Conservation (phyloP, 306 rosid genomes). For the Glycine tomentella region DNA sequence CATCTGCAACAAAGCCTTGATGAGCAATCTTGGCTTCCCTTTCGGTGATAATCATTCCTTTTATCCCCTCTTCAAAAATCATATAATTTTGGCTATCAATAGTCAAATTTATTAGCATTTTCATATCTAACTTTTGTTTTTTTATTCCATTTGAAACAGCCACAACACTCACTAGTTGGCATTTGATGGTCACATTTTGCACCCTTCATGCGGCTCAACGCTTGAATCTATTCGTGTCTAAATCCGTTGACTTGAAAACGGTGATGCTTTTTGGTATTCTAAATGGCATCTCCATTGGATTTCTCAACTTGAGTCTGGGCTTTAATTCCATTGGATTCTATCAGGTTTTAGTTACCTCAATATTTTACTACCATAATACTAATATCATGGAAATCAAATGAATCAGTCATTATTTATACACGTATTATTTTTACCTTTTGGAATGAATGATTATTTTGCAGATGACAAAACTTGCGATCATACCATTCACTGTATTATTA, state of each 20-base stretch:
- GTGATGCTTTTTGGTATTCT: conserved; percentile 88
- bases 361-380: too few species aligned
- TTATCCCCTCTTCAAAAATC: too few species aligned
- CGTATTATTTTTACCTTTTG: conserved; percentile 4
- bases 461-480: conserved; percentile 99
- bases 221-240: conserved; percentile 74
- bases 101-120: neutral
- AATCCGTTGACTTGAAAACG: conserved; percentile 82
- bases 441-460: conserved; percentile 44
- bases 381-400: too few species aligned
- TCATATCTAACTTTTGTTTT: neutral
- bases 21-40: conserved; percentile 99
- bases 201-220: conserved; percentile 93
- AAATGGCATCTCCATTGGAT: conserved; percentile 92
- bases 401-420: neutral
- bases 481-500: conserved; percentile 90
- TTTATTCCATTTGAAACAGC: conserved; percentile 51
- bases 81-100: neutral
- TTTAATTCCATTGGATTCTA: conserved; percentile 97
- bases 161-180: conserved; percentile 99
- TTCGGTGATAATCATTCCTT: conserved; percentile 59
- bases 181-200: conserved; percentile 92
- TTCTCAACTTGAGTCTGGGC: conserved; percentile 94
- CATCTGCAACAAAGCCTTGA: conserved; percentile 97
- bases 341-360: conserved; percentile 66